Evolutionary conservation across 306 rosid genomes (phyloP), one percentile per base, ranked within the genome.

Genomic region (Sesbania bispinosa): DNA sequence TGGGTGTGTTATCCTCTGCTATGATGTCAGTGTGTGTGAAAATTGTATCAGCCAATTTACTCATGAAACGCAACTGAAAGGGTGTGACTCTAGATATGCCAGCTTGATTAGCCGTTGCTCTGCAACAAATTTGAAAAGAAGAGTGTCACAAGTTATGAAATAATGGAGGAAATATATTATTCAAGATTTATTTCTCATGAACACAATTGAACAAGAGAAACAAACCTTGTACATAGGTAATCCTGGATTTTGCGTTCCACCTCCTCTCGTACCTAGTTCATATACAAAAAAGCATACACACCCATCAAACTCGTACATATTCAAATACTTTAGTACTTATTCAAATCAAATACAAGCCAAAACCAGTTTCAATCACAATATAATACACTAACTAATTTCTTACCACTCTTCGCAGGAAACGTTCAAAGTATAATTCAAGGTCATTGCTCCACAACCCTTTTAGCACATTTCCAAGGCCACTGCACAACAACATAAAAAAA

Each of bases 331-430:
- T n/a, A n/a, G n/a, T n/a, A n/a, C n/a, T n/a, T n/a, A n/a, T n/a
- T n/a, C n/a, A n/a, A n/a, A n/a, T n/a, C n/a, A n/a, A n/a, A n/a
- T n/a, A n/a, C n/a, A n/a, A n/a, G n/a, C n/a, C n/a, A n/a, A n/a
- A n/a, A n/a, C n/a, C n/a, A n/a, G n/a, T n/a, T 55, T 14, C 4
- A 42, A n/a, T 11, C 2, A 13, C 1, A 43, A 32, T 5, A 42
- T 21, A 11, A 35, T 19, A 65, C 69, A 55, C 7, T 55, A 14
- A 19, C 2, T 0, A 35, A 24, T 10, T 18, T 27, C 78, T 21
- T 78, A 86, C 88, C 81, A 79, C 71, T 48, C 8, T 26, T 18
- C 83, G 68, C 6, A 84, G 0, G 30, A 79, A 43, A 75, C 36
- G 64, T 70, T 87, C 88, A 66, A 50, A 77, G 58, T 18, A 5